These are phyloP conservation scores for Lolium multiflorum DNA, from an alignment of 176 grass and related monocot species.

Conservation along the genomic window DNA sequence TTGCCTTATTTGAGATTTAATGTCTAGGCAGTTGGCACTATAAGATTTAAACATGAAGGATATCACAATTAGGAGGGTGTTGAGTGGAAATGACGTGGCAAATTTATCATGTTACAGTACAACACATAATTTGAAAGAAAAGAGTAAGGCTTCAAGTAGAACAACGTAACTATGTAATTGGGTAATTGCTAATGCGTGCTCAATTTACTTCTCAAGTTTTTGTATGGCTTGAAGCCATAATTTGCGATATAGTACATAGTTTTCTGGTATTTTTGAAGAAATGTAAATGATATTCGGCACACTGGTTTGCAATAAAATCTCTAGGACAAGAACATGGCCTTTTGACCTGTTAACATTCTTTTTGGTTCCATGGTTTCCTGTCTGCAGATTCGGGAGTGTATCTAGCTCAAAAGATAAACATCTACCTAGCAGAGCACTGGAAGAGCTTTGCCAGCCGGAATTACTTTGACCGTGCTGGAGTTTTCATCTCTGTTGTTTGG, in stretches of 20 bases:
- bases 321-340: neutral
- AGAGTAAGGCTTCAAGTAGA: neutral
- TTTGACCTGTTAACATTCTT: neutral
- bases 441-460: conserved; percentile 60
- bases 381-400: conserved; percentile 70
- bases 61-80: neutral
- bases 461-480: conserved; percentile 66
- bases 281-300: neutral
- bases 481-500: conserved; percentile 72
- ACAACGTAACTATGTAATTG: neutral
- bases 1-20: neutral
- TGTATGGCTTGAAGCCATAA: neutral
- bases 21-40: neutral
- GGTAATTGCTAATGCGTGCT: neutral
- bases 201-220: neutral
- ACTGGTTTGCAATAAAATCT: neutral
- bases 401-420: conserved; percentile 71
- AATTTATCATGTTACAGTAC: neutral
- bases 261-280: conserved; percentile 15
- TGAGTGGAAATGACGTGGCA: neutral
- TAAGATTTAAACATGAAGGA: neutral
- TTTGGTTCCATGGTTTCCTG: conserved; percentile 13
- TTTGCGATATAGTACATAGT: neutral
- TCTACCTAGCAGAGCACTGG: conserved; percentile 60
- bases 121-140: neutral